Evolutionary conservation across 768 basidiomycete species (phyloP).

Genomic region (Boletus reticuloceps): DNA sequence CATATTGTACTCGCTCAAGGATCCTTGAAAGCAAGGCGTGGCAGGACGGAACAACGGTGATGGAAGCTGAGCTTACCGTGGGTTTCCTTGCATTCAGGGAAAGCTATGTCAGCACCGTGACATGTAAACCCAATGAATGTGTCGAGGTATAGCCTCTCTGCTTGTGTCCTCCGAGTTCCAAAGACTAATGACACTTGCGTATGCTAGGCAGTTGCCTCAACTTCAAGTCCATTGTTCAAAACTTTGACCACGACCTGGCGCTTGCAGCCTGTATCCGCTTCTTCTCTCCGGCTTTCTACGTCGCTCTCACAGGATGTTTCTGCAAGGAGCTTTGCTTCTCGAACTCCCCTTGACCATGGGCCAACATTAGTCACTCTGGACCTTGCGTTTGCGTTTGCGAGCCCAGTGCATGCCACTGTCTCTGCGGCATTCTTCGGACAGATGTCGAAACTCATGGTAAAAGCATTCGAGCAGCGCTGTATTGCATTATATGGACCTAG

Average conservation of each 20-base stretch:
- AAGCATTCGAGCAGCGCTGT: conserved; percentile 90
- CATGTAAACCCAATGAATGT: conserved; percentile 70
- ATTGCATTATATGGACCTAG: conserved; percentile 62
- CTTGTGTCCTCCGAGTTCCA: background rate
- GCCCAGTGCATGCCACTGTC: conserved; percentile 81
- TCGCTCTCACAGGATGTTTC: conserved; percentile 6
- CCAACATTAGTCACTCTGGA: conserved; percentile 86
- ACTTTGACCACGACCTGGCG: conserved; percentile 70
- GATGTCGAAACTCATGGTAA: conserved; percentile 85
- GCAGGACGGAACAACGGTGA: conserved; percentile 39
- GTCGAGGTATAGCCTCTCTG: conserved; percentile 53
- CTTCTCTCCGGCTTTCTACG: conserved; percentile 39
- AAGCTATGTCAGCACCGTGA: conserved; percentile 83
- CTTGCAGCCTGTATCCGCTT: conserved; percentile 55
- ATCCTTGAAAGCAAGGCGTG: conserved; percentile 42
- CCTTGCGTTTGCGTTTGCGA: conserved; percentile 82
- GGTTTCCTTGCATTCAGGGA: conserved; percentile 88
- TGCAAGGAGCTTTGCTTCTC: background rate
- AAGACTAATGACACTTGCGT: conserved; percentile 9
- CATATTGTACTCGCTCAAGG: conserved; percentile 78
- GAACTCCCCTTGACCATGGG: conserved; percentile 23
- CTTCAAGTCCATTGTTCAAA: conserved; percentile 72
- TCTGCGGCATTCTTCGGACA: conserved; percentile 83
- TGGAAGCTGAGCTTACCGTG: conserved; percentile 85
- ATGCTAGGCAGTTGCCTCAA: conserved; percentile 65